Evolutionary conservation across 2,329 filamentous ascomycete genomes (phyloP), one percentile per base, ranked within the genome.

Genomic region (Monosporascus sp.): DNA sequence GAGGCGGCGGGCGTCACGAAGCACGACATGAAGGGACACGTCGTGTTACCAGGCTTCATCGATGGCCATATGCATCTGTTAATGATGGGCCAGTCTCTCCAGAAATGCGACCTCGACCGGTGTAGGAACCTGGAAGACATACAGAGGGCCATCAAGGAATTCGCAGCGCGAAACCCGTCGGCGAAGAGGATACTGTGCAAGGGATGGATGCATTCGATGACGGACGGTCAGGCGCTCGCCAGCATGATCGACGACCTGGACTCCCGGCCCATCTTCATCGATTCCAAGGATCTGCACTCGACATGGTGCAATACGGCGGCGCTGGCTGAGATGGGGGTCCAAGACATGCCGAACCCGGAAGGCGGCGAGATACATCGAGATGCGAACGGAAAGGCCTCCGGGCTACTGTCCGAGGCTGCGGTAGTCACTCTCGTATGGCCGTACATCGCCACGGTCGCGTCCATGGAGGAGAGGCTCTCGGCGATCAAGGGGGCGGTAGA

Each of bases 11-110:
- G 59, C 14, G 57, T 62, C 6, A 48, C 52, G 2, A 61, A 66
- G 20, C 65, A 66, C 49, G 62, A 78, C 59, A 60, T 78, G 20
- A 56, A 58, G 14, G 70, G 72, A 37, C 68, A 60, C 48, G 71
- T 73, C 8, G 69, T 82, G 6, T 65, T 83, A 2, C 79, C 80
- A 0, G 77, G 78, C 6, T 82, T 82, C 61, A 73, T 83, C 48
- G 80, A 83, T 58, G 79, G 77, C 0, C 80, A 83, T 60, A 78
- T 81, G 70, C 80, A 83, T 63, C 70, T 83, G 14, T 70, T 82
- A 43, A 72, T 80, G 47, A 72, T 82, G 25, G 80, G 80, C 2
- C 76, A 80, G 59, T 75, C 79, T 0, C 72, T 82, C 14, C 70
- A 73, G 56, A 82, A 81, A 63, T 69, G 77, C 35, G 69, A 73